A percentile compares a stretch with the other conserved stretches of the same genome.
phyloP scores from a whole-genome alignment of 2,329 filamentous ascomycete species.

The Aureobasidium vineae region DNA sequence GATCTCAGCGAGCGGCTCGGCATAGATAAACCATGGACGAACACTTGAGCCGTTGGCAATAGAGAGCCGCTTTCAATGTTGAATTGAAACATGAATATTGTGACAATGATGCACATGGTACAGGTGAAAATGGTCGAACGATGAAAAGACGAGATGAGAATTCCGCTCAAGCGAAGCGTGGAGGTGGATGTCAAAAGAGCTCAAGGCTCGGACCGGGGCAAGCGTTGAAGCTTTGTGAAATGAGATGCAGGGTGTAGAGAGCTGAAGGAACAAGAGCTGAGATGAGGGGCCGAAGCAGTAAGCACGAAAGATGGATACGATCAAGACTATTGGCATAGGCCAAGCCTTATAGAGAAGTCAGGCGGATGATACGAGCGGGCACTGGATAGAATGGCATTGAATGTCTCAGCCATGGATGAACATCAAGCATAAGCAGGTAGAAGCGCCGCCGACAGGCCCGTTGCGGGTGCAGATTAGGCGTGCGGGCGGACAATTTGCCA shows the following conservation, averaged over 20 bases:
- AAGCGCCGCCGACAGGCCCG: neutral
- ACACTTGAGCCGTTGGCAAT: neutral
- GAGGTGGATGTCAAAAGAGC: neutral
- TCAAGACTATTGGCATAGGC: neutral
- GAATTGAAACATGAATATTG: neutral
- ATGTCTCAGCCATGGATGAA: conserved; percentile 19
- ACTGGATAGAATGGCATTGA: neutral
- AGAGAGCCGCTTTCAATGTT: neutral
- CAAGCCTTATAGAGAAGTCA: neutral
- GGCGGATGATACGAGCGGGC: conserved; percentile 3
- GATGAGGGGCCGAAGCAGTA: neutral
- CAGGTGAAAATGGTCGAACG: neutral
- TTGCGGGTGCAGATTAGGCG: conserved; percentile 19
- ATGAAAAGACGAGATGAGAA: neutral
- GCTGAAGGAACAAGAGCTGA: neutral
- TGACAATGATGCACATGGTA: neutral
- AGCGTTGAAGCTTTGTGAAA: conserved; percentile 23
- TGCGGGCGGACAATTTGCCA: neutral
- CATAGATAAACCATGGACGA: neutral
- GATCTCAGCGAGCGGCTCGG: neutral
- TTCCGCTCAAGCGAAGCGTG: neutral
- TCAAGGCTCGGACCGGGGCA: conserved; percentile 24
- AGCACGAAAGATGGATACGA: neutral
- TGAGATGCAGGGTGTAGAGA: conserved; percentile 7
- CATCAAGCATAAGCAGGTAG: neutral